These are phyloP conservation scores for Acacia melanoxylon DNA, from an alignment of 306 rosid genomes.

Conservation along the genomic window DNA sequence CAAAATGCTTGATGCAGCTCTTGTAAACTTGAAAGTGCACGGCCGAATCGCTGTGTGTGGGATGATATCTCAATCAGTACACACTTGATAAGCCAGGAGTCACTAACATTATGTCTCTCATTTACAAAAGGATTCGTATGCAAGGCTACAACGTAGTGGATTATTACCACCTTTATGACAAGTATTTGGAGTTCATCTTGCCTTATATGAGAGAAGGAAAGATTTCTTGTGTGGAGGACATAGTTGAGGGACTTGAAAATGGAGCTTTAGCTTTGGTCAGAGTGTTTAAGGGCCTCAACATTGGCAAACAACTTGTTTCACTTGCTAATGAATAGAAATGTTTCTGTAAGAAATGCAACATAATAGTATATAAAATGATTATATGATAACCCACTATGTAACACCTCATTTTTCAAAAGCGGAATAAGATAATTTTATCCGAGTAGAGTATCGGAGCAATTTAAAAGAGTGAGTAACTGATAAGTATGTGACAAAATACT, in stretches of 20 bases:
- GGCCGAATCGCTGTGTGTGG: conserved; percentile 19
- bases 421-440: too few relatives aligned
- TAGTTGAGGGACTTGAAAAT: not conserved
- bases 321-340: not conserved
- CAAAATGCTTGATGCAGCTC: conserved; percentile 18
- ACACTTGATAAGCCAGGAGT: not conserved
- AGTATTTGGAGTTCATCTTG: not conserved
- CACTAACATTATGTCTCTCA: not conserved
- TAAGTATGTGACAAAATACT: too few relatives aligned
- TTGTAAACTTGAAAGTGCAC: conserved; percentile 12
- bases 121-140: not conserved
- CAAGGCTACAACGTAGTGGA: conserved; percentile 18
- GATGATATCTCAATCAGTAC: conserved; percentile 22
- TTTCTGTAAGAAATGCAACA: not conserved
- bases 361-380: too few relatives aligned
- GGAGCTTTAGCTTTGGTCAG: not conserved
- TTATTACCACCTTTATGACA: conserved; percentile 2
- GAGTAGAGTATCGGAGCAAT: too few relatives aligned
- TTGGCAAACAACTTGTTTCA: conserved; percentile 14
- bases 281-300: not conserved
- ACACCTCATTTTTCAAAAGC: too few relatives aligned
- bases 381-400: too few relatives aligned
- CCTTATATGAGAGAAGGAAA: not conserved
- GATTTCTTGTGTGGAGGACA: conserved; percentile 4
- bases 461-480: too few relatives aligned